phyloP scores from a whole-genome alignment of 106 monocot genomes.

The Dactylorhiza incarnata region DNA sequence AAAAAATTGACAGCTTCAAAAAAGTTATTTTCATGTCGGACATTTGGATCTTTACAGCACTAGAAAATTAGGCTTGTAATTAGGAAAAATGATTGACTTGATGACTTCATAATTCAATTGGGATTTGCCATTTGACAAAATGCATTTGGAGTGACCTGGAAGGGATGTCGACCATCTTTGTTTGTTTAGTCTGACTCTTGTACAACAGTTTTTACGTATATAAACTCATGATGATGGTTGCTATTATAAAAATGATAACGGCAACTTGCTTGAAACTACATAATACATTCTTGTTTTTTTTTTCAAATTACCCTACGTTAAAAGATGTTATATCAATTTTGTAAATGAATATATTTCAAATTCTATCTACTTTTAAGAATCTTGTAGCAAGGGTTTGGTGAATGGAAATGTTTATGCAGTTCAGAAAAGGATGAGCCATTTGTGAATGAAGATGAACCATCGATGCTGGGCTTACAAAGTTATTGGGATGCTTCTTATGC shows the following conservation, averaged over 20 bases:
- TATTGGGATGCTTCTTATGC: conserved; percentile 96
- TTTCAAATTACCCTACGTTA: neutral
- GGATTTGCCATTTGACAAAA: neutral
- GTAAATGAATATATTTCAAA: neutral
- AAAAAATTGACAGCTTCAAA: neutral
- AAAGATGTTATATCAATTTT: neutral
- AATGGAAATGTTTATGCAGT: conserved; percentile 25
- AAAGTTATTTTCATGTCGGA: neutral
- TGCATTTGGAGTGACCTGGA: neutral
- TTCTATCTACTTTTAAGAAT: neutral
- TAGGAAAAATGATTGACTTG: neutral
- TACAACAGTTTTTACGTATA: neutral
- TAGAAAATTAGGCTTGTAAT: neutral
- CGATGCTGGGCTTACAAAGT: conserved; percentile 79
- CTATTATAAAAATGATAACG: neutral
- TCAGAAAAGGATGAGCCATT: conserved; percentile 89
- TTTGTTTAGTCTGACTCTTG: neutral
- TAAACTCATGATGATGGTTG: neutral
- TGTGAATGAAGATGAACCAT: conserved; percentile 79
- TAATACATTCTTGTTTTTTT: neutral
- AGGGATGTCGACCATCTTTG: neutral
- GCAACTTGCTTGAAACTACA: neutral
- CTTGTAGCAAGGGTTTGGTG: neutral
- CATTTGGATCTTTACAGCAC: neutral
- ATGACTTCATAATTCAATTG: neutral